Evolutionary conservation across 2,329 filamentous ascomycete species (phyloP).

Genomic region (Leptographium procerum): DNA sequence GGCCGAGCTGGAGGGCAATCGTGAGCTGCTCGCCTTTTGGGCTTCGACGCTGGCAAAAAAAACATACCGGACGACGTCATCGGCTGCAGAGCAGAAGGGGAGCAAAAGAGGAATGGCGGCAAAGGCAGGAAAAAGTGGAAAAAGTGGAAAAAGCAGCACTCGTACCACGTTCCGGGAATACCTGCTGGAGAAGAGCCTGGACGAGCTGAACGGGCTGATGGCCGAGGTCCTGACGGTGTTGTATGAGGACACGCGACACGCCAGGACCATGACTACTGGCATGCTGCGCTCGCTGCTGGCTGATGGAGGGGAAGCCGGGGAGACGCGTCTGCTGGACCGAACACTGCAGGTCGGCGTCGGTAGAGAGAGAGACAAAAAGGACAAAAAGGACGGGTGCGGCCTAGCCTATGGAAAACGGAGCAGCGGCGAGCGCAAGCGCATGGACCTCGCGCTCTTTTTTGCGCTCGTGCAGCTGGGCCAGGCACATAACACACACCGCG

Average conservation of each 20-base stretch:
- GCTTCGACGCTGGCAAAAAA: not conserved
- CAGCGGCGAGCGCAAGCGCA: constrained; percentile 23
- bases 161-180: constrained; percentile 16
- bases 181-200: constrained; percentile 16
- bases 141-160: not conserved
- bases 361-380: too few species aligned
- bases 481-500: constrained; percentile 17
- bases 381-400: not conserved
- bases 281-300: constrained; percentile 16
- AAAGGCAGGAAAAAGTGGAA: not conserved
- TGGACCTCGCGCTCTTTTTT: constrained; percentile 24
- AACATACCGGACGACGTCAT: not conserved
- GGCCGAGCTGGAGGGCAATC: not conserved
- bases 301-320: not conserved
- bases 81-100: constrained; percentile 5
- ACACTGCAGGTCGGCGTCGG: constrained; percentile 12
- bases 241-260: constrained; percentile 18
- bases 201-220: constrained; percentile 18
- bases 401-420: constrained; percentile 21
- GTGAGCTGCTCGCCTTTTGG: not conserved
- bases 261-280: constrained; percentile 14
- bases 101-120: not conserved
- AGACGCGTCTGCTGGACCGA: constrained; percentile 13
- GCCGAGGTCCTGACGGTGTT: constrained; percentile 18
- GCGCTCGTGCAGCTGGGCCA: constrained; percentile 19